phyloP scores from a whole-genome alignment of 768 basidiomycete species.

The Leucocoprinus sp. region DNA sequence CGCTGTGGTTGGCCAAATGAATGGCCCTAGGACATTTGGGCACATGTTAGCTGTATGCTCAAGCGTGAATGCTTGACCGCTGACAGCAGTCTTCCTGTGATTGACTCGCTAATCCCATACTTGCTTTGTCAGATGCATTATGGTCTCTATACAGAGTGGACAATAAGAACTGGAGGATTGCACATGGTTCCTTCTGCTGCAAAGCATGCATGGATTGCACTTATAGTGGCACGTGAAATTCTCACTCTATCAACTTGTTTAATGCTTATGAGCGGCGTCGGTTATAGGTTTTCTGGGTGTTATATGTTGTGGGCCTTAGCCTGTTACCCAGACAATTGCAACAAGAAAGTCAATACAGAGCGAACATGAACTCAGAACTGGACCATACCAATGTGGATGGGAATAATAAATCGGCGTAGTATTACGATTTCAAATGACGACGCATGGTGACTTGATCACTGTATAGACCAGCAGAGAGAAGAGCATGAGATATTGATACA shows the following conservation, averaged over 20 bases:
- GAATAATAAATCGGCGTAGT: not conserved
- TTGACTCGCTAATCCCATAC: conserved; percentile 5
- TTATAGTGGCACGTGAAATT: conserved; percentile 28
- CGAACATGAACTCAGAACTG: conserved; percentile 9
- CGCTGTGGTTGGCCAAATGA: not conserved
- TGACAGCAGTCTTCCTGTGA: too few species aligned
- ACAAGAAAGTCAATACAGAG: conserved; percentile 27
- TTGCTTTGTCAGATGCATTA: conserved; percentile 32
- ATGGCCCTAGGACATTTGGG: too few species aligned
- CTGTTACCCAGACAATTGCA: conserved; percentile 38
- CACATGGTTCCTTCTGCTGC: conserved; percentile 31
- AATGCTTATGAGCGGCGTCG: conserved; percentile 8
- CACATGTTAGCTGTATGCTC: too few species aligned
- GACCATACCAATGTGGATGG: conserved; percentile 11
- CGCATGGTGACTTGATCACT: too few species aligned
- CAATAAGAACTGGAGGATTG: conserved; percentile 21
- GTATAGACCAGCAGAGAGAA: not conserved
- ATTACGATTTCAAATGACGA: not conserved
- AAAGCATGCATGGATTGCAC: conserved; percentile 39
- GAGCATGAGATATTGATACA: conserved; percentile 12
- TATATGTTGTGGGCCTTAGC: conserved; percentile 33
- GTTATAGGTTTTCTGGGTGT: conserved; percentile 37
- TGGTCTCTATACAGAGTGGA: conserved; percentile 43
- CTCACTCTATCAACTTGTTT: not conserved
- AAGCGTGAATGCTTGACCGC: too few species aligned